Conservation (phyloP, 129 eudicot genomes). For the Silybum marianum region DNA sequence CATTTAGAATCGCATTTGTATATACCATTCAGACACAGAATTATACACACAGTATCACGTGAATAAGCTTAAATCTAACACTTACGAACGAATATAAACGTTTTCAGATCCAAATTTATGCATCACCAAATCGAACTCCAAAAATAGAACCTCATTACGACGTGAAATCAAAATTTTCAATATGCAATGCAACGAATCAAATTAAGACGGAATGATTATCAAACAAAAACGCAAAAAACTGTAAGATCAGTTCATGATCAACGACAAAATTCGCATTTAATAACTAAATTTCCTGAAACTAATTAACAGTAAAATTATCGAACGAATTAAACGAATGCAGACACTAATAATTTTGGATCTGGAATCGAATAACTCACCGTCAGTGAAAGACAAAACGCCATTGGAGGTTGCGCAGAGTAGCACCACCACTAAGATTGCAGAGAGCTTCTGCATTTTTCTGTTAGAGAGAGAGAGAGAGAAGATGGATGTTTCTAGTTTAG, state of each 20-base stretch:
- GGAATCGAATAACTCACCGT: slow-evolving; percentile 42
- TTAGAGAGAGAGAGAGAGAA: slow-evolving; percentile 10
- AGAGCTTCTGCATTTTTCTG: slow-evolving; percentile 42
- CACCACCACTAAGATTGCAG: slow-evolving; percentile 39
- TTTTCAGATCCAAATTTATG: background rate
- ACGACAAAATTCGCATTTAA: background rate
- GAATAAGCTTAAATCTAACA: background rate
- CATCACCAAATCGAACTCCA: background rate
- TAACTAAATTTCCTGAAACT: background rate
- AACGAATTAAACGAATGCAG: background rate
- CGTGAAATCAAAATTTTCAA: background rate
- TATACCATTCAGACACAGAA: background rate
- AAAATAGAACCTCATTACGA: no score
- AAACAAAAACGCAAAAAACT: slow-evolving; percentile 2
- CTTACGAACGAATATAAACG: background rate
- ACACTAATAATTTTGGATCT: background rate
- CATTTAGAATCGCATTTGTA: background rate
- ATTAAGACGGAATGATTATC: background rate
- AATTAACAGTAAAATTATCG: background rate
- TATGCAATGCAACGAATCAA: background rate
- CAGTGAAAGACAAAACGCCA: slow-evolving; percentile 45
- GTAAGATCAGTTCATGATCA: slow-evolving; percentile 1
- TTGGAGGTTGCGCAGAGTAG: slow-evolving; percentile 40
- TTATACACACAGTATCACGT: background rate
- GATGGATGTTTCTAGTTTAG: slow-evolving; percentile 26